Evolutionary conservation across 2,329 filamentous ascomycete species (phyloP).

Genomic region (Hypoxylon sp.): DNA sequence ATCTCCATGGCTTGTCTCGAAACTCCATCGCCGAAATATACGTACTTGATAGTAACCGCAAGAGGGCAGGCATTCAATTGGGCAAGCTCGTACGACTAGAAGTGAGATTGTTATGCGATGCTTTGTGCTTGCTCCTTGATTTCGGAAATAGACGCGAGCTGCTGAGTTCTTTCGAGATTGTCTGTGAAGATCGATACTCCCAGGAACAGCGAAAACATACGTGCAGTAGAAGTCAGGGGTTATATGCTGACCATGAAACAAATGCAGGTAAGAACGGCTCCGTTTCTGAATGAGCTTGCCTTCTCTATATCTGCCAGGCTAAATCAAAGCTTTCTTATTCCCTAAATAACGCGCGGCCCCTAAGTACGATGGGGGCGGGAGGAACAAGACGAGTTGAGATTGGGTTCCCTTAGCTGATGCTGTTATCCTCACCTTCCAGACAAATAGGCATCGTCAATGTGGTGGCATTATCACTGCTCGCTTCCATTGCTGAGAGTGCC

Average conservation of each 20-base stretch:
- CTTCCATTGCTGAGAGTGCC: neutral
- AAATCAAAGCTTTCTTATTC: neutral
- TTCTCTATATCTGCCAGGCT: neutral
- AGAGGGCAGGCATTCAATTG: neutral
- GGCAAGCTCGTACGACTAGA: neutral
- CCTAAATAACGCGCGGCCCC: neutral
- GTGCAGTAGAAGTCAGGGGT: neutral
- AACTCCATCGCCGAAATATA: neutral
- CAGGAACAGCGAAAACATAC: neutral
- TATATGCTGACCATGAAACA: neutral
- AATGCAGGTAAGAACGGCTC: neutral
- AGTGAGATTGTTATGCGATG: neutral
- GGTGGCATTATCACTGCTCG: neutral
- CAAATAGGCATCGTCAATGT: neutral
- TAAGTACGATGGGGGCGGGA: neutral
- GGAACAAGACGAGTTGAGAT: neutral
- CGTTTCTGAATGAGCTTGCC: neutral
- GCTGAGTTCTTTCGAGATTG: neutral
- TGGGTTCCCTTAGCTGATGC: neutral
- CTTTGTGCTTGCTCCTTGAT: neutral
- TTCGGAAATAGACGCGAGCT: constrained; percentile 2
- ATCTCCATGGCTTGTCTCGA: neutral
- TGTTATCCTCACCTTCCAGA: neutral
- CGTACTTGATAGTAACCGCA: neutral
- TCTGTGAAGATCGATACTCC: neutral